A percentile compares a stretch with the other conserved stretches of the same genome.
Evolutionary conservation across 441 rosid genomes (phyloP).

Genomic region (Manihot esculenta): DNA sequence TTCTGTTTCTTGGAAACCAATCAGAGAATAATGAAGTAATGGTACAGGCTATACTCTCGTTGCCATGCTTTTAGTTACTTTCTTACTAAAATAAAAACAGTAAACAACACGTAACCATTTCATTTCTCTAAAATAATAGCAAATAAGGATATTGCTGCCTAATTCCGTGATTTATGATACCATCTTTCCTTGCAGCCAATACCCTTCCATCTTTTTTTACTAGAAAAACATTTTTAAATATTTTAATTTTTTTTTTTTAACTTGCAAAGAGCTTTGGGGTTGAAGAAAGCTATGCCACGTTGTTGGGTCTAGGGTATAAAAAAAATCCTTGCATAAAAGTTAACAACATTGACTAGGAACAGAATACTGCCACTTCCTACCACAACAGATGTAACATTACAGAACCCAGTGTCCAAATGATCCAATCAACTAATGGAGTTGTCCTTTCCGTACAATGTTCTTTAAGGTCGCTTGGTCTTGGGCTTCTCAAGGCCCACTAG

Average conservation of each 20-base stretch:
- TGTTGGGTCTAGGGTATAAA: conserved; percentile 12
- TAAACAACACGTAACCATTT: not conserved
- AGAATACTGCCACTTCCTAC: conserved; percentile 28
- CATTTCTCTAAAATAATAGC: not conserved
- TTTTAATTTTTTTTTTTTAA: conserved; percentile 14
- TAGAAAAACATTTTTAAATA: not conserved
- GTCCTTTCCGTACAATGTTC: conserved; percentile 8
- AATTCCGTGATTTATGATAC: conserved; percentile 22
- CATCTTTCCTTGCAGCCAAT: not conserved
- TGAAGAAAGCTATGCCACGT: conserved; percentile 33
- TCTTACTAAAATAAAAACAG: conserved; percentile 1
- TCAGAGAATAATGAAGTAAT: not conserved
- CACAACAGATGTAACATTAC: not conserved
- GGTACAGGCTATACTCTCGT: not conserved
- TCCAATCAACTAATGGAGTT: not conserved
- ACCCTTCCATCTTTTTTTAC: conserved; percentile 8
- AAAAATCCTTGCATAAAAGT: conserved; percentile 7
- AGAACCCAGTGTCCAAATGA: not conserved
- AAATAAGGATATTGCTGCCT: not conserved
- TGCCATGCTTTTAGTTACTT: not conserved
- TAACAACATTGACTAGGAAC: conserved; percentile 24
- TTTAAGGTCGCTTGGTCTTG: conserved; percentile 14
- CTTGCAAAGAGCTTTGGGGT: conserved; percentile 52
- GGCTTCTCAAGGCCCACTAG: conserved; percentile 31
- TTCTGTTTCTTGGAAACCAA: conserved; percentile 24